phyloP scores from a whole-genome alignment of 1,139 yeast genomes.

The Debaryomyces sp. region DNA sequence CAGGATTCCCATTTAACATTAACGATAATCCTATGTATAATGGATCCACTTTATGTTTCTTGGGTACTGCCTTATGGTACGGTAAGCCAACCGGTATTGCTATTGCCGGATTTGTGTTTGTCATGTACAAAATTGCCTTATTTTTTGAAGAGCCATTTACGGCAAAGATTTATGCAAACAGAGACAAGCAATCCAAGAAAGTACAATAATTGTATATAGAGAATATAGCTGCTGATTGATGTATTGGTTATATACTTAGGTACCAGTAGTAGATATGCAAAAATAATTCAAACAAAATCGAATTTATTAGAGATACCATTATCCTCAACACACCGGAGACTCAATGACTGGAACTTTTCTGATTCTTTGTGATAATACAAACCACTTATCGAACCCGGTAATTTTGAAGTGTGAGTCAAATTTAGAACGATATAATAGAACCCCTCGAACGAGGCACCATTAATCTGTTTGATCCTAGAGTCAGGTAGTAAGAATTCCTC shows the following conservation, averaged over 20 bases:
- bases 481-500: constrained; percentile 87
- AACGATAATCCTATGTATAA: constrained; percentile 95
- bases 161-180: constrained; percentile 75
- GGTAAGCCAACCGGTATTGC: constrained; percentile 89
- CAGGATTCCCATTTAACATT: constrained; percentile 92
- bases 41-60: constrained; percentile 85
- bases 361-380: constrained; percentile 78
- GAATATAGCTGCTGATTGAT: background rate
- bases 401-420: constrained; percentile 41
- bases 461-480: constrained; percentile 62
- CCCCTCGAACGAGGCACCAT: constrained; percentile 91
- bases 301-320: constrained; percentile 29
- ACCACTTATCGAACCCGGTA: constrained; percentile 70
- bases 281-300: constrained; percentile 22
- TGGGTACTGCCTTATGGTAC: constrained; percentile 87
- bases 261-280: background rate
- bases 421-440: constrained; percentile 86
- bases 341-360: constrained; percentile 68
- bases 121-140: constrained; percentile 84
- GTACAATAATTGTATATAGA: constrained; percentile 2
- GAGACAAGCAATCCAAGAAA: constrained; percentile 11
- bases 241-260: background rate
- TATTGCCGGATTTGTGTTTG: constrained; percentile 69
- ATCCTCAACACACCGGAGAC: constrained; percentile 36
- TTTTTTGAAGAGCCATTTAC: constrained; percentile 96